Evolutionary conservation across 1,284 basidiomycete species (phyloP), one percentile per base, ranked within the genome.

Genomic region (Fomitopsis schrenkii): DNA sequence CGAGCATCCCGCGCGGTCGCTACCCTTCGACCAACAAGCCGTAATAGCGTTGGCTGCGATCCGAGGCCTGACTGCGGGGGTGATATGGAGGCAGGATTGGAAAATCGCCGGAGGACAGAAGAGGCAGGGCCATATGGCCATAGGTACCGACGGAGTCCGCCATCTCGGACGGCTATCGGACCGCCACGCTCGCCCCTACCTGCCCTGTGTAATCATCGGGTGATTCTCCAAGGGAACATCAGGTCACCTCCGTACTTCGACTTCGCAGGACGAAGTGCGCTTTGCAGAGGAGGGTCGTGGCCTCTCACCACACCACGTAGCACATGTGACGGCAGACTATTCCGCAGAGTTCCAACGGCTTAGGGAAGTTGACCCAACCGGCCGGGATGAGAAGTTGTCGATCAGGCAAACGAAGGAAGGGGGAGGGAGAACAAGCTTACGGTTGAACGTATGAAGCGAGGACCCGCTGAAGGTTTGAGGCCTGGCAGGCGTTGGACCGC

Each of bases 71-170:
- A 12, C 52, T 53, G 52, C n/a, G 52, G 19, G 35, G 36, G 35
- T 22, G 35, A 54, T 40, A 58, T 50, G 63, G 60, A 60, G 44
- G 64, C 63, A 65, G 14, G 66, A 57, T 60, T 62, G 63, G 62
- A 69, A 63, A 66, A 71, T 70, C 72, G 66, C 69, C 75, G 74
- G 75, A 68, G 66, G 65, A 62, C 66, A 67, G 62, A 33, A 50
- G 14, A 54, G 52, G 35, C n/a, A 53, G 68, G 57, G 63, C 72
- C 75, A 75, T 76, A 73, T 75, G 75, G 73, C 63, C 67, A 67
- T 68, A 71, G 69, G 68, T 60, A 68, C 68, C 67, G 68, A 72
- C 74, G 70, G 69, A 68, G 69, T 71, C 57, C 70, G 63, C 59
- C 48, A 59, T 63, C 55, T 58, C 63, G 56, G 52, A 57, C 66